phyloP scores from a whole-genome alignment of 495 filamentous ascomycete species.

The Penicillium verhagenii region DNA sequence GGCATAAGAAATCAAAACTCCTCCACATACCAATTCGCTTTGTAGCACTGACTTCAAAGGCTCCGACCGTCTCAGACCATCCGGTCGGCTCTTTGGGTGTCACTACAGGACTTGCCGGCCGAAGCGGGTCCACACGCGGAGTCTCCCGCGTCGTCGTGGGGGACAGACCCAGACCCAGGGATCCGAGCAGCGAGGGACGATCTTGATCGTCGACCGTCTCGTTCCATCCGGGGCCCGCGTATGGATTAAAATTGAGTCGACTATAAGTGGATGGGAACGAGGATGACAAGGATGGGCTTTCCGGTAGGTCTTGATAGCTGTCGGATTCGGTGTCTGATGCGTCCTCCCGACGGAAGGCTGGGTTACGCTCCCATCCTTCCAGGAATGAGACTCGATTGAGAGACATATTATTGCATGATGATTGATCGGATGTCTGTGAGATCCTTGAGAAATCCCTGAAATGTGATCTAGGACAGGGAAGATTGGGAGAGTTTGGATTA shows the following conservation, averaged over 20 bases:
- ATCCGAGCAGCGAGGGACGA: conserved; percentile 22
- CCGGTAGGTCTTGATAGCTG: conserved; percentile 35
- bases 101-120: conserved; percentile 6
- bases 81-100: conserved; percentile 13
- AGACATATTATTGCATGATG: conserved; percentile 23
- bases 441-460: no score
- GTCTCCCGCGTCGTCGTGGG: conserved; percentile 24
- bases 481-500: neutral
- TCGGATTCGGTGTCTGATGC: conserved; percentile 33
- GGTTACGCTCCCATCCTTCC: conserved; percentile 46
- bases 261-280: conserved; percentile 44
- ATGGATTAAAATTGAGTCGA: conserved; percentile 47
- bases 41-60: conserved; percentile 65
- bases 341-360: conserved; percentile 31
- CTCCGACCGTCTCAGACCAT: conserved; percentile 52
- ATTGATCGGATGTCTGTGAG: no score
- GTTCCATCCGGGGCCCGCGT: conserved; percentile 43
- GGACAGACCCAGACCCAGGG: conserved; percentile 16
- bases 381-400: conserved; percentile 37
- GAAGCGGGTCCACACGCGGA: conserved; percentile 11
- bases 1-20: neutral
- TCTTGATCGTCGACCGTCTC: conserved; percentile 35
- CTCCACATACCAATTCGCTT: conserved; percentile 60
- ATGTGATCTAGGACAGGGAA: no score
- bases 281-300: conserved; percentile 32